These are phyloP conservation scores for Colletotrichum liaoningense DNA, from an alignment of 2,329 filamentous ascomycete species.

Conservation along the genomic window DNA sequence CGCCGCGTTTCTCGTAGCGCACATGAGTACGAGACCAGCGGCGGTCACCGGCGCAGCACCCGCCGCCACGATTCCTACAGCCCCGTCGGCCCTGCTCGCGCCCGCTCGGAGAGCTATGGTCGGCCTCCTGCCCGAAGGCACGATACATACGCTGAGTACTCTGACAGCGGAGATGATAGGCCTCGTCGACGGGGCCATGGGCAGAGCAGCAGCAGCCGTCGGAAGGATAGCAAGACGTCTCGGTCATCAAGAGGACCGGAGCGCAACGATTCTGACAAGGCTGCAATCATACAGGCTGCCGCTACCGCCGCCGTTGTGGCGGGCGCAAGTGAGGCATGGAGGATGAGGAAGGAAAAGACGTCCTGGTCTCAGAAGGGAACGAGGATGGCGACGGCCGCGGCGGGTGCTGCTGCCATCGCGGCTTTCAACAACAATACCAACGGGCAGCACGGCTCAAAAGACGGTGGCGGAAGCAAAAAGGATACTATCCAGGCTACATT, in stretches of 20 bases:
- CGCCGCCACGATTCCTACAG: background rate
- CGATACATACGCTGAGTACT: constrained; percentile 23
- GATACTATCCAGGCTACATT: constrained; percentile 30
- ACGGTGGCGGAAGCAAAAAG: constrained; percentile 7
- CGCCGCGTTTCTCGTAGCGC: constrained; percentile 19
- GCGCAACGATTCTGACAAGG: constrained; percentile 8
- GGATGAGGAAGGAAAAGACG: constrained; percentile 32
- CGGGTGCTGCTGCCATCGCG: constrained; percentile 35
- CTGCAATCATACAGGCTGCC: constrained; percentile 30
- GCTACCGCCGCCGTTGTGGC: constrained; percentile 33
- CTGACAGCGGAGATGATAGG: constrained; percentile 26
- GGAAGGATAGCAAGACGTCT: background rate
- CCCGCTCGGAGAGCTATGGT: constrained; percentile 19
- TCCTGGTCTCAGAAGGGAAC: constrained; percentile 33
- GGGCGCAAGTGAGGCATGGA: constrained; percentile 33
- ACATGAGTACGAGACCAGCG: constrained; percentile 11
- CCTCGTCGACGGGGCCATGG: background rate
- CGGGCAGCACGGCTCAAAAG: constrained; percentile 1
- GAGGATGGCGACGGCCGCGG: constrained; percentile 33
- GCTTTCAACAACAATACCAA: constrained; percentile 28
- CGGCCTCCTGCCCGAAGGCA: constrained; percentile 1
- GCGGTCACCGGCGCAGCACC: constrained; percentile 1
- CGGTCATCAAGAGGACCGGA: background rate
- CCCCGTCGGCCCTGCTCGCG: constrained; percentile 12
- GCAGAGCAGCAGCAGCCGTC: background rate